phyloP scores from a whole-genome alignment of 768 basidiomycete species.

The Pisolithus microcarpus region DNA sequence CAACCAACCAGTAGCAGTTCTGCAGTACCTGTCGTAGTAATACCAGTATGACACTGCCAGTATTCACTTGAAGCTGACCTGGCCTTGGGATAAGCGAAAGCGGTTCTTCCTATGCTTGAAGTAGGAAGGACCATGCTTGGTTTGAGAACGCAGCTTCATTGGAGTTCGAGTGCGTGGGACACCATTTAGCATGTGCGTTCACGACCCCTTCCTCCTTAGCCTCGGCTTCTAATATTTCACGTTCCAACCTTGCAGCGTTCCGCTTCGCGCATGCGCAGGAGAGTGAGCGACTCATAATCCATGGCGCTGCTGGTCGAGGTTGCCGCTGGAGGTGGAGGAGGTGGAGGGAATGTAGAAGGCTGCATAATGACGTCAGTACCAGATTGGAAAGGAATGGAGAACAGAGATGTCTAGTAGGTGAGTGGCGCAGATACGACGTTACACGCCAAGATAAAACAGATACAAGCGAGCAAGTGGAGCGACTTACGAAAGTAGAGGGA shows the following conservation, averaged over 20 bases:
- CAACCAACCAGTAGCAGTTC: too few relatives aligned
- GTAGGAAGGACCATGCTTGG: too few relatives aligned
- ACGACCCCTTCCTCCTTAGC: slow-evolving; percentile 25
- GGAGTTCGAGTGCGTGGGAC: too few relatives aligned
- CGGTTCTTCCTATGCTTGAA: too few relatives aligned
- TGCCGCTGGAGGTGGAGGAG: slow-evolving; percentile 13
- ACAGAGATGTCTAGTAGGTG: too few relatives aligned
- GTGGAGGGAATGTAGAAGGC: slow-evolving; percentile 13
- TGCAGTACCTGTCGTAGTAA: too few relatives aligned
- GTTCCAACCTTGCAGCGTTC: slow-evolving; percentile 70
- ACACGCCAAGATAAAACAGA: slow-evolving; percentile 2
- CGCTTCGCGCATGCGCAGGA: slow-evolving; percentile 76
- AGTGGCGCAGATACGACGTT: neutral
- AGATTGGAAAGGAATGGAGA: neutral
- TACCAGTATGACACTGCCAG: too few relatives aligned
- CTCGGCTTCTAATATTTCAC: slow-evolving; percentile 69
- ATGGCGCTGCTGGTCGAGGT: slow-evolving; percentile 35
- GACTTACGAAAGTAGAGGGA: slow-evolving; percentile 37
- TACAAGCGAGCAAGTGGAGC: slow-evolving; percentile 22
- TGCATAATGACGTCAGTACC: slow-evolving; percentile 10
- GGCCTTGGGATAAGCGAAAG: too few relatives aligned
- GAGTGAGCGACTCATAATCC: slow-evolving; percentile 74
- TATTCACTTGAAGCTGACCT: too few relatives aligned
- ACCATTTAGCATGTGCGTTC: neutral
- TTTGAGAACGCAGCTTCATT: too few relatives aligned